These are phyloP conservation scores for Mariannaea sp. DNA, from an alignment of 2,329 filamentous ascomycete species.

Conservation along the genomic window DNA sequence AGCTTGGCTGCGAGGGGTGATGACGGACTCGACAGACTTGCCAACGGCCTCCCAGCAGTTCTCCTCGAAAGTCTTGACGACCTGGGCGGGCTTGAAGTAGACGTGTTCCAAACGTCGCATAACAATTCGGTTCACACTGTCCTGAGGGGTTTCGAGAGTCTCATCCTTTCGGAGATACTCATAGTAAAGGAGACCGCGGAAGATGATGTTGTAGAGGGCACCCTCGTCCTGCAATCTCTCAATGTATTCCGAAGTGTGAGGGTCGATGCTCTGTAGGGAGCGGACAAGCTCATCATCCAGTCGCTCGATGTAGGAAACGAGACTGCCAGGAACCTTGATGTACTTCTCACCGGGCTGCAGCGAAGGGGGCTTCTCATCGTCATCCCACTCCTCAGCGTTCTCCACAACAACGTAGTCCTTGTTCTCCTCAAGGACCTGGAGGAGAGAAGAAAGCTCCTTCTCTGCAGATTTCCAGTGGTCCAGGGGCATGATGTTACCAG, in stretches of 20 bases:
- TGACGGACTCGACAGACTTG: slow-evolving; percentile 70
- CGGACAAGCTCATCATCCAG: slow-evolving; percentile 96
- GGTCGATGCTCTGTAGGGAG: slow-evolving; percentile 96
- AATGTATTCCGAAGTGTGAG: slow-evolving; percentile 98
- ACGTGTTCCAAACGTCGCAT: slow-evolving; percentile 95
- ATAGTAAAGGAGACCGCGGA: slow-evolving; percentile 86
- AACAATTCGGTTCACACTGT: slow-evolving; percentile 87
- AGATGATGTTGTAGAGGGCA: slow-evolving; percentile 87
- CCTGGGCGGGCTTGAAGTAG: slow-evolving; percentile 98
- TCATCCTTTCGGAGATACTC: slow-evolving; percentile 76
- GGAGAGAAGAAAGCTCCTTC: slow-evolving; percentile 78
- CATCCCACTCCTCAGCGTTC: slow-evolving; percentile 96
- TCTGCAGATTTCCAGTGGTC: slow-evolving; percentile 98
- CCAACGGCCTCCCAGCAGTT: slow-evolving; percentile 88
- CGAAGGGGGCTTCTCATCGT: slow-evolving; percentile 90
- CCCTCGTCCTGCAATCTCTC: slow-evolving; percentile 92
- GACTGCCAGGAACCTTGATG: slow-evolving; percentile 89
- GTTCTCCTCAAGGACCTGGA: slow-evolving; percentile 79
- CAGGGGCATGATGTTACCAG: slow-evolving; percentile 81
- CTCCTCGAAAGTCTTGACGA: slow-evolving; percentile 92
- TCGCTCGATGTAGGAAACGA: slow-evolving; percentile 92
- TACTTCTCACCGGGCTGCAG: slow-evolving; percentile 75
- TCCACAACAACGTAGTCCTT: slow-evolving; percentile 85
- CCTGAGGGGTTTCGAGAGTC: slow-evolving; percentile 76
- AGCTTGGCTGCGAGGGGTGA: slow-evolving; percentile 74